Conservation (phyloP, 192 early-diverging fungal genomes). For the Diversispora epigaea region DNA sequence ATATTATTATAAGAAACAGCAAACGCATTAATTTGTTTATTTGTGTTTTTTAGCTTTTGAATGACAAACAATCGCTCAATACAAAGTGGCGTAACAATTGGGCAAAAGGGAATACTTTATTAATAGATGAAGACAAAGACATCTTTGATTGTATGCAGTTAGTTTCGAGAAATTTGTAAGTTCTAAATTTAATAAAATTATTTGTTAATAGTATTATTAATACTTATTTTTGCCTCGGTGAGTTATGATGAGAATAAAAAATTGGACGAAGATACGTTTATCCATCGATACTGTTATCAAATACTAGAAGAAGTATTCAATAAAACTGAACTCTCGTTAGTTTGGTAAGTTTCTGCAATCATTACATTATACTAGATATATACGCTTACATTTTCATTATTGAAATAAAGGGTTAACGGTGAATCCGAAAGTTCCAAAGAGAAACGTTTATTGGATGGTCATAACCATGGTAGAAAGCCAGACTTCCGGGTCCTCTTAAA, state of each 20-base stretch:
- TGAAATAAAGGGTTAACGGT: slow-evolving; percentile 14
- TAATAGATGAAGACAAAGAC: neutral
- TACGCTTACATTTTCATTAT: neutral
- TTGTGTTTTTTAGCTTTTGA: slow-evolving; percentile 15
- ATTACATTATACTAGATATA: slow-evolving; percentile 16
- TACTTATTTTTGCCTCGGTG: slow-evolving; percentile 14
- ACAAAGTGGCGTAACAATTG: slow-evolving; percentile 7
- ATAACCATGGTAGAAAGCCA: slow-evolving; percentile 17
- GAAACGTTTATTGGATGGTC: slow-evolving; percentile 8
- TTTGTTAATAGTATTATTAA: slow-evolving; percentile 19
- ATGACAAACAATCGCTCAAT: slow-evolving; percentile 28
- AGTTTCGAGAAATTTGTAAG: slow-evolving; percentile 25
- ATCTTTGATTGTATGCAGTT: slow-evolving; percentile 19
- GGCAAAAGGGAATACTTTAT: slow-evolving; percentile 14
- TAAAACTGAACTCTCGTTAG: slow-evolving; percentile 2
- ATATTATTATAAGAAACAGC: slow-evolving; percentile 16
- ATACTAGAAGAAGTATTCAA: slow-evolving; percentile 20
- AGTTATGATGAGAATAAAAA: slow-evolving; percentile 28
- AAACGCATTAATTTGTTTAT: slow-evolving; percentile 14
- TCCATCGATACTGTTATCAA: slow-evolving; percentile 24
- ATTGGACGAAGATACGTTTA: slow-evolving; percentile 2
- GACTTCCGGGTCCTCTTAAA: slow-evolving; percentile 3
- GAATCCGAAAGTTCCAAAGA: slow-evolving; percentile 23
- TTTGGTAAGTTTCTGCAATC: slow-evolving; percentile 25
- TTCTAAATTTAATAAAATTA: slow-evolving; percentile 14